phyloP scores from a whole-genome alignment of 805 yeast species.

The Wickerhamomyces strasburgensis region DNA sequence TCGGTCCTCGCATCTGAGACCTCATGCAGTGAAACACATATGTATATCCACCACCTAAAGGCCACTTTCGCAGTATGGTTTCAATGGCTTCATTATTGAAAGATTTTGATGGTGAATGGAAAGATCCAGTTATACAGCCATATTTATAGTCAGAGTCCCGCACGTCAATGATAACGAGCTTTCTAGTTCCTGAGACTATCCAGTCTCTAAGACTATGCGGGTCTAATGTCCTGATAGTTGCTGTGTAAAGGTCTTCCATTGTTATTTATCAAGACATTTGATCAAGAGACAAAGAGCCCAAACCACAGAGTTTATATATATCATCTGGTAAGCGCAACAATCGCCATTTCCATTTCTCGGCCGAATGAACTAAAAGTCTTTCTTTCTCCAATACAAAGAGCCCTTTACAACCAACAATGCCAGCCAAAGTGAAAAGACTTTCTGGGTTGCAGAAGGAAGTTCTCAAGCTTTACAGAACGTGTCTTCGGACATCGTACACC shows the following conservation, averaged over 20 bases:
- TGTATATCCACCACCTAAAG: background rate
- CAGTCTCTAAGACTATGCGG: conserved; percentile 9
- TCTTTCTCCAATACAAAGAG: background rate
- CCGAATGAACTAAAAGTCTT: too few relatives aligned
- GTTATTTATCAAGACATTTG: too few relatives aligned
- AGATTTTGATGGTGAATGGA: conserved; percentile 11
- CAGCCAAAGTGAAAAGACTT: conserved; percentile 24
- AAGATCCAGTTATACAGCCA: conserved; percentile 9
- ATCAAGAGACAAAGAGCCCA: too few relatives aligned
- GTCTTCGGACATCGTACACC: conserved; percentile 38
- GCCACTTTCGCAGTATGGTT: conserved; percentile 3
- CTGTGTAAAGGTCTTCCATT: conserved; percentile 5
- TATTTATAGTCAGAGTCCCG: conserved; percentile 15
- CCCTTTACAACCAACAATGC: conserved; percentile 24
- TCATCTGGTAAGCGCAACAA: too few relatives aligned
- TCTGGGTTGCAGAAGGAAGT: conserved; percentile 53
- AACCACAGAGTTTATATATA: too few relatives aligned
- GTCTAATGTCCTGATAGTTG: conserved; percentile 1
- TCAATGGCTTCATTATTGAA: conserved; percentile 4
- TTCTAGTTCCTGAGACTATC: conserved; percentile 1
- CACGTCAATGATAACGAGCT: conserved; percentile 18
- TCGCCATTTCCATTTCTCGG: too few relatives aligned
- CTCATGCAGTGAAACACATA: conserved; percentile 25
- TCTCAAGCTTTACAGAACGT: conserved; percentile 41
- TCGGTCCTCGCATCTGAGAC: conserved; percentile 21